Base-by-base conservation (phyloP, 2,329 filamentous ascomycete genomes). In the Hymenoscyphus fructigenus region DNA sequence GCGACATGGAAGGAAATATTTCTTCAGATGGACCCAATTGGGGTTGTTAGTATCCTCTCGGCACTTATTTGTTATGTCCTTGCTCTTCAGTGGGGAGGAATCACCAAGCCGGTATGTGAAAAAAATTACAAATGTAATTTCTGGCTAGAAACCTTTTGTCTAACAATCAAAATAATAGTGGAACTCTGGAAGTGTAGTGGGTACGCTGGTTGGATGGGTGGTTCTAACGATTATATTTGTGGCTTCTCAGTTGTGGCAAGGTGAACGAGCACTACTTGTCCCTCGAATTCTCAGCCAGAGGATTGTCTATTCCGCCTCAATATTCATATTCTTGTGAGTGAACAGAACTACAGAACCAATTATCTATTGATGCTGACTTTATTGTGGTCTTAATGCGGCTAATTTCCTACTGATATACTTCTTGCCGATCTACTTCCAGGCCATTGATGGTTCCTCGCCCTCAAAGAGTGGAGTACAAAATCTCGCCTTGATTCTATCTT, bases 51-150 rank as follows among this genome's bases (percentile, higher is more conserved):
- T 34, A 73, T 83, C 56, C 78, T 83, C 77, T 74, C 75, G 71
- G 69, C 74, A 72, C 69, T 76, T 73, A 67, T 82, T 71, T 68
- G 72, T 68, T 75, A 78, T 68, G 73, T 82, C 53, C 74, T 82
- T 5, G 80, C 78, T 32, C 70, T 82, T 1, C 78, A 81, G 69
- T 81, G 77, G 67, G 80, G 79, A 60, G 80, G 80, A 10, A 71
- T 74, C 12, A 75, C 75, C 0, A 73, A 81, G 59, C 63, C 76
- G n/a, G 29, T 32, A 32, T 4, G 29, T 32, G n/a, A n/a, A n/a
- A n/a, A n/a, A n/a, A n/a, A n/a, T 32, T 32, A 32, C 29, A 32
- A 7, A 32, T 32, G 3, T 32, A 3, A 32, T 4, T 32, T 32
- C 29, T 32, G 29, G 29, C 29, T 32, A 7, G 7, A 32, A 32